Base-by-base conservation (phyloP, 2,329 filamentous ascomycete genomes). In the Aspergillus hiratsukae region DNA sequence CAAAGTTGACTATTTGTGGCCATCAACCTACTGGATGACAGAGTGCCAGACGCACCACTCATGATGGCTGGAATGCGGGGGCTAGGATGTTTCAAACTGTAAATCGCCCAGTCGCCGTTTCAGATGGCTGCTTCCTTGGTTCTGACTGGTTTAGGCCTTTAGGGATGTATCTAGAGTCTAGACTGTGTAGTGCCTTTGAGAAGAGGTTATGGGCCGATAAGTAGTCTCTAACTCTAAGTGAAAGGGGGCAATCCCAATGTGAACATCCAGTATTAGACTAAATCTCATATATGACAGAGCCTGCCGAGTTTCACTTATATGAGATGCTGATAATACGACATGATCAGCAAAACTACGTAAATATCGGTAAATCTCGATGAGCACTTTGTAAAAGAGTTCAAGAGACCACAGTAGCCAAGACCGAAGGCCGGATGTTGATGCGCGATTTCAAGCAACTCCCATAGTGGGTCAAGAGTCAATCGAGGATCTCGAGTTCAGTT, bases 81-180 rank as follows among this genome's bases (percentile, higher is more conserved):
- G 21, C 46, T 53, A 53, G 52, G 23, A 19, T 35, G 52, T 53
- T 53, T 53, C 52, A 27, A 25, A 31, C 21, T 48, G 43, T 53
- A 41, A 53, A 53, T 41, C 52, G 11, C 10, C 23, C 29, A 29
- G 43, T 23, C 31, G 40, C 40, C n/a, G 40, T 43, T 43, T 43
- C 40, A 43, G 41, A 45, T 21, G 9, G 41, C n/a, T 21, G n/a
- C 40, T 17, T 5, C 14, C 31, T 17, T 14, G 3, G 14, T 14
- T 37, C 17, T 37, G 14, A 7, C 31, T 17, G 31, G 31, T 17
- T 17, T 37, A 23, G 23, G 23, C 23, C 23, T 23, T 23, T 23
- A 23, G 23, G 23, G 23, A 23, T 23, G 23, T 23, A 23, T 23
- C 23, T 23, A 23, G 23, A 23, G 3, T 23, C 23, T 23, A 23